Evolutionary conservation across 2,329 filamentous ascomycete species (phyloP).

Genomic region (Paraconiothyrium sp.): DNA sequence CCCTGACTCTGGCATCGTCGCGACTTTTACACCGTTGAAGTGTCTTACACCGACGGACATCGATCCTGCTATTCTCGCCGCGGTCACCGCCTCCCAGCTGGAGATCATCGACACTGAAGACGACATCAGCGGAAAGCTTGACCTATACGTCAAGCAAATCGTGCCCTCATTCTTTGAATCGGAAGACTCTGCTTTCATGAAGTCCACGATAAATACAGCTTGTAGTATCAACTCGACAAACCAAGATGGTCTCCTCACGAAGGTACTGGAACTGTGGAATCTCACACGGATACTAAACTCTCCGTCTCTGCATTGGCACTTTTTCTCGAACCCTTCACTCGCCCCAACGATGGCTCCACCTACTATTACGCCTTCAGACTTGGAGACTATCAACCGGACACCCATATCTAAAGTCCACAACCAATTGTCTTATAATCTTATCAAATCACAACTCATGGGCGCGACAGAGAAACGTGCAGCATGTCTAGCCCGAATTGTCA

Average conservation of each 20-base stretch:
- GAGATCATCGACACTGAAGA: constrained; percentile 63
- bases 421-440: constrained; percentile 58
- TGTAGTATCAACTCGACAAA: constrained; percentile 42
- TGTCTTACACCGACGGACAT: constrained; percentile 47
- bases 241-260: constrained; percentile 58
- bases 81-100: constrained; percentile 44
- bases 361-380: constrained; percentile 41
- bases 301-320: constrained; percentile 57
- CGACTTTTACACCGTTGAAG: constrained; percentile 58
- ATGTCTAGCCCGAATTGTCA: constrained; percentile 62
- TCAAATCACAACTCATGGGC: constrained; percentile 64
- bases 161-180: constrained; percentile 57
- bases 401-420: constrained; percentile 44
- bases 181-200: constrained; percentile 62
- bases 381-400: constrained; percentile 39
- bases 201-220: constrained; percentile 56
- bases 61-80: constrained; percentile 48
- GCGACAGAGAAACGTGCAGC: constrained; percentile 65
- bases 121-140: constrained; percentile 62
- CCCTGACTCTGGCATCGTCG: constrained; percentile 56
- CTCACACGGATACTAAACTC: constrained; percentile 65
- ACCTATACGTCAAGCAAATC: constrained; percentile 63
- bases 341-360: constrained; percentile 45
- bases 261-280: constrained; percentile 66
- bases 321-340: constrained; percentile 57